Evolutionary conservation across 2,329 filamentous ascomycete genomes (phyloP), one percentile per base, ranked within the genome.

Genomic region (Botryotinia globosa): DNA sequence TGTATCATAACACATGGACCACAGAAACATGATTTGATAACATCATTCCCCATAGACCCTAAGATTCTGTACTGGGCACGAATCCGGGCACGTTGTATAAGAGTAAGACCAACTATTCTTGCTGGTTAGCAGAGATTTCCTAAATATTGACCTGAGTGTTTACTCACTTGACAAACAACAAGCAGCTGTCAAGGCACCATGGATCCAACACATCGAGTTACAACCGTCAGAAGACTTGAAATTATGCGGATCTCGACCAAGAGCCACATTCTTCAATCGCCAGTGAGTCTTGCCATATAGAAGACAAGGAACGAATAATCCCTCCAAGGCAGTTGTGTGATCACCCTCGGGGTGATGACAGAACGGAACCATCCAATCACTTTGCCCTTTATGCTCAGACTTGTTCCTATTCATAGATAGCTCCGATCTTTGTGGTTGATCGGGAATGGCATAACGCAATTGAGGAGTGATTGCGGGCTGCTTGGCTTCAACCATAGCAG

Each of bases 201-300:
- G 82, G 66, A 71, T 44, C 72, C 80, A 78, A 69, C 84, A 85
- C 29, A 81, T 76, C 4, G 76, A 77, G 73, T 84, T 85, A n/a
- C 80, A 81, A 9, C 77, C 74, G 62, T 73, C 76, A 76, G 72
- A 81, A 77, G 2, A 76, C 78, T 6, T 82, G 8, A 66, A 62
- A n/a, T 85, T 82, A 10, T 81, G 81, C 1, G 83, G 80, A 72
- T 84, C 82, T 37, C 82, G 79, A 65, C 82, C 82, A 20, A 77
- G 75, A 10, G 76, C 77, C 63, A 82, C 81, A 65, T 80, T 81
- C 1, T 79, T 77, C 3, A 85, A 78, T 12, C 84, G 81, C 78
- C 84, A 82, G 22, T 83, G 78, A 3, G 83, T 85, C 65, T 82
- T 82, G 8, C 83, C 82, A 74, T 84, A 83, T 12, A 85, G 73